Conservation (phyloP, 805 yeast genomes). For the Metschnikowia dekortorum region DNA sequence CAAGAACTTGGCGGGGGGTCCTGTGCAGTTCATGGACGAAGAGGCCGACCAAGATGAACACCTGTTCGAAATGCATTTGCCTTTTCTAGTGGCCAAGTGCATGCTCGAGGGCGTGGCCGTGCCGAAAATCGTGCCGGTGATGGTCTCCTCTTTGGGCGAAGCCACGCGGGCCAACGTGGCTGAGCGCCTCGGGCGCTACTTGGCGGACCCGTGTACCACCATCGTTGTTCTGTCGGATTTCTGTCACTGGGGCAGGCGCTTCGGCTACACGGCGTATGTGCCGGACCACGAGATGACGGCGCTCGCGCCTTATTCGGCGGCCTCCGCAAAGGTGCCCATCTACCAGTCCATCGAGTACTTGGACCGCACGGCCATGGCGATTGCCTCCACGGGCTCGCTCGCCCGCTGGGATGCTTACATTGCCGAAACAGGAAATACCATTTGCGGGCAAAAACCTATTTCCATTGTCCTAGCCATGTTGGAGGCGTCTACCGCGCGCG, state of each 20-base stretch:
- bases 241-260: slow-evolving; percentile 79
- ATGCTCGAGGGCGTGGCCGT: slow-evolving; percentile 25
- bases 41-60: slow-evolving; percentile 81
- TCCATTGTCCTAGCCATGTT: slow-evolving; percentile 55
- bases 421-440: slow-evolving; percentile 71
- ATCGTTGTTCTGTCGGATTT: slow-evolving; percentile 87
- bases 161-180: slow-evolving; percentile 44
- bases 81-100: slow-evolving; percentile 56
- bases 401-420: slow-evolving; percentile 65
- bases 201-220: slow-evolving; percentile 52
- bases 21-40: slow-evolving; percentile 53
- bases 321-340: slow-evolving; percentile 39
- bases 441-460: slow-evolving; percentile 89
- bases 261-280: slow-evolving; percentile 39
- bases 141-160: slow-evolving; percentile 62
- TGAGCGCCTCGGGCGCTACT: slow-evolving; percentile 45
- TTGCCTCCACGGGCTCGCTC: slow-evolving; percentile 53
- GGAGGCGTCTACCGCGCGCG: slow-evolving; percentile 32
- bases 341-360: slow-evolving; percentile 68
- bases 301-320: slow-evolving; percentile 7
- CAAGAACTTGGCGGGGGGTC: slow-evolving; percentile 26
- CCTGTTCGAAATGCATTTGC: slow-evolving; percentile 91
- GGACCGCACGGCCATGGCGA: slow-evolving; percentile 67
- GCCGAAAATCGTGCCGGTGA: slow-evolving; percentile 66
- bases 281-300: slow-evolving; percentile 9